Evolutionary conservation across 352 stramenopile species (phyloP).

Genomic region (Pythium vanterpoolii): DNA sequence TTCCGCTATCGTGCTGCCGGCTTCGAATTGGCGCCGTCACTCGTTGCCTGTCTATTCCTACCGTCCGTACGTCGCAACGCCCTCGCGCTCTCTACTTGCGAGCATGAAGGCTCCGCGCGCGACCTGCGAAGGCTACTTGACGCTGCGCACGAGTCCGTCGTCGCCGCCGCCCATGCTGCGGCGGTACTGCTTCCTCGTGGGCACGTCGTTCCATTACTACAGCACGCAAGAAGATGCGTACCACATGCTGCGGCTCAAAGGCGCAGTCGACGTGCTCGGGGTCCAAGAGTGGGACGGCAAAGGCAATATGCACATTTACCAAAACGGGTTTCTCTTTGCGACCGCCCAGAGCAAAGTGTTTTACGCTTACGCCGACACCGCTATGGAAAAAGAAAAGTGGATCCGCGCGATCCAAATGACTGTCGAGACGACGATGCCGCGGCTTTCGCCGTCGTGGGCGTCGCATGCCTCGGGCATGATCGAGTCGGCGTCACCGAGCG

Average conservation of each 20-base stretch:
- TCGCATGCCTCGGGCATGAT: slow-evolving; percentile 36
- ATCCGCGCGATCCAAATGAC: slow-evolving; percentile 85
- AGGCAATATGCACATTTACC: slow-evolving; percentile 91
- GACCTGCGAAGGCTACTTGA: slow-evolving; percentile 84
- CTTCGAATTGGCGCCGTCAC: slow-evolving; percentile 6
- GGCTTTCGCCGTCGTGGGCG: slow-evolving; percentile 39
- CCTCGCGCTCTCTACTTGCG: background rate
- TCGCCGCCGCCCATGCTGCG: slow-evolving; percentile 84
- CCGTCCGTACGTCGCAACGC: background rate
- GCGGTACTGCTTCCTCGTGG: slow-evolving; percentile 86
- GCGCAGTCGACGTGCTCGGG: slow-evolving; percentile 84
- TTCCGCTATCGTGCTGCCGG: background rate
- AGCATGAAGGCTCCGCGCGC: slow-evolving; percentile 80
- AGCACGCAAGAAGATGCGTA: slow-evolving; percentile 90
- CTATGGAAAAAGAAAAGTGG: slow-evolving; percentile 90
- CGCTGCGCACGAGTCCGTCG: slow-evolving; percentile 82
- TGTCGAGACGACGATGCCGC: slow-evolving; percentile 79
- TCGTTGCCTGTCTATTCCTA: background rate
- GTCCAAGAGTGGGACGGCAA: slow-evolving; percentile 91
- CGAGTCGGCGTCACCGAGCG: slow-evolving; percentile 54
- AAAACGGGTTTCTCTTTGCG: slow-evolving; percentile 85
- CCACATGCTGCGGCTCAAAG: slow-evolving; percentile 84
- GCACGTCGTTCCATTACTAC: slow-evolving; percentile 87
- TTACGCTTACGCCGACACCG: slow-evolving; percentile 84
- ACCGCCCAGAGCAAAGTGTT: slow-evolving; percentile 89